phyloP scores from a whole-genome alignment of 2,329 filamentous ascomycete genomes.

The Phoma sp. region DNA sequence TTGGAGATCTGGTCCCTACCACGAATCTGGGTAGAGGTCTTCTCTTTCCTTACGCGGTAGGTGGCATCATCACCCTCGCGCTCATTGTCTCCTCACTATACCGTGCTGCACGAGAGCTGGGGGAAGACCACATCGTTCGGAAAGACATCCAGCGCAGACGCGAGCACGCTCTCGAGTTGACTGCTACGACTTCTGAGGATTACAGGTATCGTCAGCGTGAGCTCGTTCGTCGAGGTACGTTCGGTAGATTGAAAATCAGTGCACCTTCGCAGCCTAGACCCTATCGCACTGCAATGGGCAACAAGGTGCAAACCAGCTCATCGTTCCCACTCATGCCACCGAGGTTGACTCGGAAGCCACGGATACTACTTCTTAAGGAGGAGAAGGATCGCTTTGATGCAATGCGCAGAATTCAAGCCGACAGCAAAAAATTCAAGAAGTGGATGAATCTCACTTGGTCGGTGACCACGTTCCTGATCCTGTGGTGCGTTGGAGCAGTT shows the following conservation, averaged over 20 bases:
- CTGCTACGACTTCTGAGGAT: conserved; percentile 62
- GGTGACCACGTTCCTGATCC: conserved; percentile 69
- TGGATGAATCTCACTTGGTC: conserved; percentile 79
- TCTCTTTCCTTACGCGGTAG: conserved; percentile 81
- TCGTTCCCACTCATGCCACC: conserved; percentile 14
- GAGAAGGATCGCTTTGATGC: conserved; percentile 74
- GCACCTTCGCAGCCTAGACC: conserved; percentile 32
- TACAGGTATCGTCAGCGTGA: conserved; percentile 48
- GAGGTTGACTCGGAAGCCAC: conserved; percentile 46
- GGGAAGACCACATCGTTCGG: conserved; percentile 67
- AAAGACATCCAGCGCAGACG: conserved; percentile 65
- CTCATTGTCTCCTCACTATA: conserved; percentile 83
- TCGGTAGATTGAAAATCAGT: conserved; percentile 32
- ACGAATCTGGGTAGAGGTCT: conserved; percentile 70
- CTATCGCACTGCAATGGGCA: conserved; percentile 31
- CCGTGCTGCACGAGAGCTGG: conserved; percentile 67
- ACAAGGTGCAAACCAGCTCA: conserved; percentile 11
- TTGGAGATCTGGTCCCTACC: conserved; percentile 63
- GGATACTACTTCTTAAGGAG: conserved; percentile 63
- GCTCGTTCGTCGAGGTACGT: conserved; percentile 27
- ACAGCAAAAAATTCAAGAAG: conserved; percentile 69
- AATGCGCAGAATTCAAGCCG: conserved; percentile 80
- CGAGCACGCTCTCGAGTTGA: conserved; percentile 61
- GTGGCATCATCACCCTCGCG: conserved; percentile 85
- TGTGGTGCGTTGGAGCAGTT: conserved; percentile 83